Base-by-base conservation (phyloP, 805 yeast genomes). In the Starmerella floricola region DNA sequence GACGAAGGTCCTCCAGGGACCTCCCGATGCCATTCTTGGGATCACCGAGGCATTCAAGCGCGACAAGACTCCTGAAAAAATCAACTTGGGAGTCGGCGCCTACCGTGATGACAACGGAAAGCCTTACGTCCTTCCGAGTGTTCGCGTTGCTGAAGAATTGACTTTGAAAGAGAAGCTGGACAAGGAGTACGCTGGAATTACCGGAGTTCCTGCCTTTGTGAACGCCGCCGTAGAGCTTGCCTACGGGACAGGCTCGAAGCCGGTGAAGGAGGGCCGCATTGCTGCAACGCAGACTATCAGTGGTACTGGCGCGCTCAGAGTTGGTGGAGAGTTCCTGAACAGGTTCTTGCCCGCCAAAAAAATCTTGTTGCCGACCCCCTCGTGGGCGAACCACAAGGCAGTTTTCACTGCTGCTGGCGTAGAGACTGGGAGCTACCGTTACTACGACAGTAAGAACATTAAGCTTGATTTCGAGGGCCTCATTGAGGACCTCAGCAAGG, bases 221-320 rank as follows among this genome's bases (percentile, higher is more conserved):
- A 62, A 64, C 33, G 69, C 73, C 29, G 91, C 91, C 33, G 72
- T 77, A 55, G 64, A 72, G 55, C 76, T 85, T 56, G 69, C 88
- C 35, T 75, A 87, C 65, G 76, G 80, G 50, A 76, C 69, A 47
- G 82, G 82, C 31, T 65, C 70, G 30, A 58, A 70, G 45, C 71
- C 79, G 43, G 61, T 79, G 33, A 63, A 64, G 12, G 77, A 74
- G 38, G 71, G 72, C 43, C 71, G 94, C 54, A 72, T 87, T 31
- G 80, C 85, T 40, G 75, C 93, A 38, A 70, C 86, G 12, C 98
- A 88, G 65, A 80, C 96, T 44, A 70, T 88, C 48, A 80, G 94
- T 31, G 98, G 98, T 49, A 88, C 98, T 30, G 98, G 98, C 48
- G 88, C 96, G 3, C 68, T 87, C 48, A 76, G 93, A 52, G 78